These are phyloP conservation scores for Trichoderma atroviride DNA, from an alignment of 2,329 filamentous ascomycete genomes.

Conservation along the genomic window DNA sequence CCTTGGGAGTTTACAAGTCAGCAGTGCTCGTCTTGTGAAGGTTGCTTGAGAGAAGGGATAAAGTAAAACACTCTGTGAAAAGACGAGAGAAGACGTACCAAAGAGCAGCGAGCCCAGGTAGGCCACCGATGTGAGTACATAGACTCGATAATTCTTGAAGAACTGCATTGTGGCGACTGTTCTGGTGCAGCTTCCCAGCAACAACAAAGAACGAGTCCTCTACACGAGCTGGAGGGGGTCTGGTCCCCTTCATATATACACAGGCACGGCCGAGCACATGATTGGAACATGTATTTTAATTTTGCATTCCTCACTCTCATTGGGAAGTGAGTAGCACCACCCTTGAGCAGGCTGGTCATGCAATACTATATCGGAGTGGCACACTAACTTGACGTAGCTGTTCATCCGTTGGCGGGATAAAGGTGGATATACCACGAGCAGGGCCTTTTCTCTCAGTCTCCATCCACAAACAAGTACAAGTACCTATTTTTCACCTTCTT, in stretches of 20 bases:
- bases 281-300: neutral
- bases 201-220: neutral
- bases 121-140: conserved; percentile 26
- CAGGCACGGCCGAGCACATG: neutral
- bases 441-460: neutral
- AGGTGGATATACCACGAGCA: conserved; percentile 10
- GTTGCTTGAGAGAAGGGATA: neutral
- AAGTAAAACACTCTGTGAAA: neutral
- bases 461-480: neutral
- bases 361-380: neutral
- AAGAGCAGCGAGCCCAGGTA: conserved; percentile 27
- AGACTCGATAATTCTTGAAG: conserved; percentile 27
- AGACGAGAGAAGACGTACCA: conserved; percentile 8
- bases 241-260: conserved; percentile 6
- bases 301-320: neutral
- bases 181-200: neutral
- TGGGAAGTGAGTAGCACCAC: neutral
- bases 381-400: neutral
- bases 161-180: conserved; percentile 13
- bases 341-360: neutral
- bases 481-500: neutral
- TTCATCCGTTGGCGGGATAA: conserved; percentile 2
- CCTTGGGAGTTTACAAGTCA: neutral
- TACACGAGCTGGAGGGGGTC: neutral
- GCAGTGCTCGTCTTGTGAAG: neutral